Percentiles rank a stretch among this genome's conserved stretches.
Evolutionary conservation across 2,329 filamentous ascomycete genomes (phyloP).

Genomic region (Colletotrichum melonis): DNA sequence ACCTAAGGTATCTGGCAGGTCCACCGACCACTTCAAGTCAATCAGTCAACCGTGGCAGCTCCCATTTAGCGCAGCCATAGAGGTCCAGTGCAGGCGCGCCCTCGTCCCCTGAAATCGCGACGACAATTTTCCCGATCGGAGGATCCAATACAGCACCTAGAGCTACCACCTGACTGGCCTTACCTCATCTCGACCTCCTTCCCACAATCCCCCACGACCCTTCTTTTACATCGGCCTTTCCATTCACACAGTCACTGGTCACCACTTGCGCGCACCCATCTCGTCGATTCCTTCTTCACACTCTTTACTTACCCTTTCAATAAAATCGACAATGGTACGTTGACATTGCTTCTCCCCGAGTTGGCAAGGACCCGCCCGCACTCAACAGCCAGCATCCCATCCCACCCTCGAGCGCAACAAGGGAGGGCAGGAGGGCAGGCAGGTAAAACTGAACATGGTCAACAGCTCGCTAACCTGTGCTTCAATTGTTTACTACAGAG

Average conservation of each 20-base stretch:
- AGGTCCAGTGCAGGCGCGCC: slow-evolving; percentile 22
- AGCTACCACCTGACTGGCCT: slow-evolving; percentile 6
- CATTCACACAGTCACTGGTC: background rate
- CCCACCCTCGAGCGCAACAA: slow-evolving; percentile 14
- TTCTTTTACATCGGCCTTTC: background rate
- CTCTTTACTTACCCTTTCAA: slow-evolving; percentile 17
- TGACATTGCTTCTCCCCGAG: background rate
- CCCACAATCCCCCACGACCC: slow-evolving; percentile 1
- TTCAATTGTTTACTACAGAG: slow-evolving; percentile 67
- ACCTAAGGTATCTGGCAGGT: background rate
- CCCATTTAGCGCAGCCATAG: slow-evolving; percentile 11
- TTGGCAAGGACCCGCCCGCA: background rate
- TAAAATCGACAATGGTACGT: slow-evolving; percentile 44
- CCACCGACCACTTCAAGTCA: background rate
- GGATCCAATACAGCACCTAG: background rate
- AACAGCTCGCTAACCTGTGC: slow-evolving; percentile 16
- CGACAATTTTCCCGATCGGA: slow-evolving; percentile 34
- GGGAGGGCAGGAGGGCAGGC: slow-evolving; percentile 1
- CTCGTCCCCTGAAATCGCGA: slow-evolving; percentile 36
- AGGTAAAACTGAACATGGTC: background rate
- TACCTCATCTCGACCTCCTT: slow-evolving; percentile 3
- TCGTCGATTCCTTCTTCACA: slow-evolving; percentile 16
- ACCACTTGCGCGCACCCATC: background rate
- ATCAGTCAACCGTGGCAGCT: slow-evolving; percentile 34
- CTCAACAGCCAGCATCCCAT: slow-evolving; percentile 3